Percentiles rank a stretch among this genome's conserved stretches.
Evolutionary conservation across 2,329 filamentous ascomycete species (phyloP).

Genomic region (Beauveria australis): DNA sequence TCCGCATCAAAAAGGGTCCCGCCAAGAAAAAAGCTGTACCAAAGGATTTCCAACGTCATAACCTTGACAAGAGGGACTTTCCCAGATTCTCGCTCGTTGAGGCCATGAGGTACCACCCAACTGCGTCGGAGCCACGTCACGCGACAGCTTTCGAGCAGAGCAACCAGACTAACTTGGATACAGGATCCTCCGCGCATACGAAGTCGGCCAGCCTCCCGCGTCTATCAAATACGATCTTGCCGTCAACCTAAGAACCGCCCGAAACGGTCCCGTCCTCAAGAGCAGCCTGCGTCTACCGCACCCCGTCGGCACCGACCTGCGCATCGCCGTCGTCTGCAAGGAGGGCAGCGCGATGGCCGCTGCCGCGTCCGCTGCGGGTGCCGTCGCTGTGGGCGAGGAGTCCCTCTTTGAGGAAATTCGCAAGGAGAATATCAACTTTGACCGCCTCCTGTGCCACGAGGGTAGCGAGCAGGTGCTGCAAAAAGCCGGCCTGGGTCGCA

Average conservation of each 20-base stretch:
- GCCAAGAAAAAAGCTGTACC: conserved; percentile 50
- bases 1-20: conserved; percentile 39
- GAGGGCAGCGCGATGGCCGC: conserved; percentile 66
- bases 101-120: conserved; percentile 69
- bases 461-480: conserved; percentile 70
- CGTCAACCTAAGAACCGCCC: conserved; percentile 72
- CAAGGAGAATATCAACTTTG: conserved; percentile 73
- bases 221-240: conserved; percentile 81
- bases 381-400: conserved; percentile 76
- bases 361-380: conserved; percentile 70
- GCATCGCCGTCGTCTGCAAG: conserved; percentile 86
- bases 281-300: conserved; percentile 84
- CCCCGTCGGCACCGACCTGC: conserved; percentile 79
- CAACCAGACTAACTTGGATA: conserved; percentile 12
- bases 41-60: conserved; percentile 60
- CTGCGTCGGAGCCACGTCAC: neutral
- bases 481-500: conserved; percentile 69
- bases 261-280: conserved; percentile 79
- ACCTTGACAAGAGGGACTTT: conserved; percentile 54
- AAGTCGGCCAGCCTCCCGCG: conserved; percentile 73
- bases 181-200: conserved; percentile 84
- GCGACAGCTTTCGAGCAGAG: neutral
- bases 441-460: conserved; percentile 78
- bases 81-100: conserved; percentile 74
- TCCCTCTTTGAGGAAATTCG: conserved; percentile 72